Evolutionary conservation across 768 basidiomycete genomes (phyloP), one percentile per base, ranked within the genome.

Genomic region (Asterophora parasitica): DNA sequence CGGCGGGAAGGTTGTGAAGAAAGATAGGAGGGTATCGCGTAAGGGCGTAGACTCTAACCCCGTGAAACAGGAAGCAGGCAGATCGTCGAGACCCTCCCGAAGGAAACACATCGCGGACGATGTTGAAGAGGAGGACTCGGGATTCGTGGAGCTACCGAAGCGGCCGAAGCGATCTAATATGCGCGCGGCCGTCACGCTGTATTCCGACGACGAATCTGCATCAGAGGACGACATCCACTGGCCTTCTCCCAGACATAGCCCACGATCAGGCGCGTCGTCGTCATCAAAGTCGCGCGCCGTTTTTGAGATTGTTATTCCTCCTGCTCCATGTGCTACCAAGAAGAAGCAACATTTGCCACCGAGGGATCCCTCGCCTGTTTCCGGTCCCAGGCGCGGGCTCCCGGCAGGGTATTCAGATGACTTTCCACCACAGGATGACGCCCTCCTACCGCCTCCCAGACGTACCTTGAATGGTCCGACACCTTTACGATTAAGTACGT

Each of bases 11-110:
- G 77, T 69, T 28, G 50, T 89, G 36, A 76, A 73, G 46, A 74
- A 79, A 58, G 88, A 89, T 61, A 68, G 74, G 50, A 71, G 88
- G 46, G 68, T 80, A 8, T 80, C 81, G 4, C 68, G 72, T 38
- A 65, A 73, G 13, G 68, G 72, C 42, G 52, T 74, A 4, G 66
- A 67, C 34, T 49, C 64, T 17, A 78, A 76, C 55, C 60, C 59
- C 1, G 49, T 56, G 35, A 51, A 51, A 7, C 53, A 47, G 5
- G 17, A 34, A 11, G 30, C 35, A 28, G 37, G 16, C 23, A 47
- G 48, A 27, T 32, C 41, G 10, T 30, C 39, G 16, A 46, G 44
- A 37, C 20, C 16, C 7, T 31, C 28, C 7, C 38, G n/a, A 16
- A 17, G 41, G 37, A 44, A 40, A 38, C 15, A 34, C n/a, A 17